Conservation (phyloP, 371 early-diverging fungal genomes). For the Vairimorpha necatrix region DNA sequence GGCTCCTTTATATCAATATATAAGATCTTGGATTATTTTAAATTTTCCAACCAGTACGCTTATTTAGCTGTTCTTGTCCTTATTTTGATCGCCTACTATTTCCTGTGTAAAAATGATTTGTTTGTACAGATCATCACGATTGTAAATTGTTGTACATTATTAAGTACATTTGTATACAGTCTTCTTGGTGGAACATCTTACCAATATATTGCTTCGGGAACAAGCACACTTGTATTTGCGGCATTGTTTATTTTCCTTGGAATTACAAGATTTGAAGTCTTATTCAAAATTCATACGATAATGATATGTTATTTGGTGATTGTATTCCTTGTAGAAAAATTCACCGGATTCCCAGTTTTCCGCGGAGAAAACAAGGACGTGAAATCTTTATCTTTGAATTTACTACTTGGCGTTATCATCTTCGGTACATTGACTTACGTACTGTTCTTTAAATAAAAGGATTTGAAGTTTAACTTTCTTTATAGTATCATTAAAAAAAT, state of each 20-base stretch:
- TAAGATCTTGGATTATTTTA: not conserved
- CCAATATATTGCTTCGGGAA: not conserved
- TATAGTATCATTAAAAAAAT: no score
- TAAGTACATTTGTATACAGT: not conserved
- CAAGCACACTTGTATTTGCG: not conserved
- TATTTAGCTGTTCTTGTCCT: not conserved
- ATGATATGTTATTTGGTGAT: not conserved
- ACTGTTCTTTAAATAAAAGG: not conserved
- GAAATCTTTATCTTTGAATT: not conserved
- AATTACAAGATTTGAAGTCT: not conserved
- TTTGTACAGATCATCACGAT: not conserved
- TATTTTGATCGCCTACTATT: not conserved
- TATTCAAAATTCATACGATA: not conserved
- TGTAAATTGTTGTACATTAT: not conserved
- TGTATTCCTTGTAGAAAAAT: not conserved
- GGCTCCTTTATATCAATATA: not conserved
- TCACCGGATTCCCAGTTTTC: not conserved
- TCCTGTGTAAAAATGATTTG: not conserved
- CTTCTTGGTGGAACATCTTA: not conserved
- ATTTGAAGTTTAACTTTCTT: not conserved
- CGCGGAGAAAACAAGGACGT: not conserved
- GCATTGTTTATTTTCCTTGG: not conserved
- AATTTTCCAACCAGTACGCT: not conserved
- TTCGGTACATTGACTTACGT: not conserved
- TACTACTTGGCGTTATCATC: not conserved